Conservation (phyloP, 1,284 basidiomycete genomes). For the Pseudozyma hubeiensis region DNA sequence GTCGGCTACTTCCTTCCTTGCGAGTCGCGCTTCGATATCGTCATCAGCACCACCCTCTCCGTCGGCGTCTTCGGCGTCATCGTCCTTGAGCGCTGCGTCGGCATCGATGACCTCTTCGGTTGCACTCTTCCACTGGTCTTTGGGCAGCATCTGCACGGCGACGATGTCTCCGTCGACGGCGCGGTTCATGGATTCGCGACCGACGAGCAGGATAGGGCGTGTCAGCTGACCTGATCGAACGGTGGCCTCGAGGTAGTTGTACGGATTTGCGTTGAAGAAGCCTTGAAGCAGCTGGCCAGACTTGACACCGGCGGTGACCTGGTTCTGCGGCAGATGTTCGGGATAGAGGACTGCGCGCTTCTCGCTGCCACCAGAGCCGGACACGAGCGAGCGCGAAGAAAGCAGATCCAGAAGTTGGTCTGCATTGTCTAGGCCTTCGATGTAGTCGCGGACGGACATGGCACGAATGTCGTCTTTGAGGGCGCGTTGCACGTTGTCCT, state of each 20-base stretch:
- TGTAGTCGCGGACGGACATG: slow-evolving; percentile 64
- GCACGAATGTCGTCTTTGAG: slow-evolving; percentile 55
- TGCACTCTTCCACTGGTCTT: slow-evolving; percentile 91
- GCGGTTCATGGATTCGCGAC: slow-evolving; percentile 93
- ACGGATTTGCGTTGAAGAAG: slow-evolving; percentile 93
- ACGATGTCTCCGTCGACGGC: slow-evolving; percentile 94
- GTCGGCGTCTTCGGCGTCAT: slow-evolving; percentile 77
- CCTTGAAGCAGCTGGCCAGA: slow-evolving; percentile 87
- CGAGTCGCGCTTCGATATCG: slow-evolving; percentile 48
- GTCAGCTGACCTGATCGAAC: slow-evolving; percentile 80
- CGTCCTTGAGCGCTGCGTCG: slow-evolving; percentile 83
- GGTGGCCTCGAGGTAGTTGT: slow-evolving; percentile 91
- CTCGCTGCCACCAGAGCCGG: slow-evolving; percentile 34
- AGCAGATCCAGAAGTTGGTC: slow-evolving; percentile 64
- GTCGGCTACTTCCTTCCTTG: slow-evolving; percentile 58
- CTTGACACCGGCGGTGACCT: slow-evolving; percentile 85
- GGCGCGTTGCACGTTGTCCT: slow-evolving; percentile 79
- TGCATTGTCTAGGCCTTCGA: slow-evolving; percentile 57
- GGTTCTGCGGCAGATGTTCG: slow-evolving; percentile 83
- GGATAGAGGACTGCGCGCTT: slow-evolving; percentile 58
- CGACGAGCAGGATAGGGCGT: slow-evolving; percentile 86
- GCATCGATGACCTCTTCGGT: slow-evolving; percentile 89
- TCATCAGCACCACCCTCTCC: slow-evolving; percentile 71
- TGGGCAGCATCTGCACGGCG: slow-evolving; percentile 86
- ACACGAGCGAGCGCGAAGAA: slow-evolving; percentile 51